Percentiles rank a stretch among this genome's conserved stretches.
phyloP scores from a whole-genome alignment of 352 stramenopile species.

The Phytopythium montanum region DNA sequence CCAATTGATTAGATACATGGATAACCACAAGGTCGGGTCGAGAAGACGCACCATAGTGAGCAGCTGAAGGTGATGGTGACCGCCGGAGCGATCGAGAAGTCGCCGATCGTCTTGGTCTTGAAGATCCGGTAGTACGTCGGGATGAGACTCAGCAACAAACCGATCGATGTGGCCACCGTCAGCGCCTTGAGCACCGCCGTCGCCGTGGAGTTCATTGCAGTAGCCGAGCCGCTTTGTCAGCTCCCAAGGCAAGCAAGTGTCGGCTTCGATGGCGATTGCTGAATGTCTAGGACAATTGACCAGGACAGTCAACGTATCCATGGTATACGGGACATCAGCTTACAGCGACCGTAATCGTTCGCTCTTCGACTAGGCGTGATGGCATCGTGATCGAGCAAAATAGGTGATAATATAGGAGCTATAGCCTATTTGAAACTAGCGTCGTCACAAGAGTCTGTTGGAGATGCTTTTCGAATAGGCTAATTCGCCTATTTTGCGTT shows the following conservation, averaged over 20 bases:
- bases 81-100: constrained; percentile 15
- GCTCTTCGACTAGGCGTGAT: too few species aligned
- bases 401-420: too few species aligned
- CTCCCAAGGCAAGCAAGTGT: too few species aligned
- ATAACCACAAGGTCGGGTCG: not conserved
- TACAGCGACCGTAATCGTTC: too few species aligned
- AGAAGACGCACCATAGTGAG: constrained; percentile 15
- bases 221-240: not conserved
- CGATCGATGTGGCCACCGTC: constrained; percentile 16
- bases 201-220: not conserved
- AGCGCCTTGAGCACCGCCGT: constrained; percentile 17
- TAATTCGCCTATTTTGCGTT: not conserved
- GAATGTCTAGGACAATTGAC: too few species aligned
- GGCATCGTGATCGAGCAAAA: too few species aligned
- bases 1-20: not conserved
- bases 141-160: constrained; percentile 13
- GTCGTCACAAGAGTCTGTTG: too few species aligned
- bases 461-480: not conserved
- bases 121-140: constrained; percentile 14
- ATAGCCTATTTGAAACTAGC: too few species aligned
- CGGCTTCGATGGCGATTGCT: too few species aligned
- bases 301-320: too few species aligned
- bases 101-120: constrained; percentile 12
- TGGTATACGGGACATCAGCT: too few species aligned
- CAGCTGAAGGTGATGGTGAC: constrained; percentile 16